Evolutionary conservation across 2,329 filamentous ascomycete species (phyloP).

Genomic region (Neopestalotiopsis sp.): DNA sequence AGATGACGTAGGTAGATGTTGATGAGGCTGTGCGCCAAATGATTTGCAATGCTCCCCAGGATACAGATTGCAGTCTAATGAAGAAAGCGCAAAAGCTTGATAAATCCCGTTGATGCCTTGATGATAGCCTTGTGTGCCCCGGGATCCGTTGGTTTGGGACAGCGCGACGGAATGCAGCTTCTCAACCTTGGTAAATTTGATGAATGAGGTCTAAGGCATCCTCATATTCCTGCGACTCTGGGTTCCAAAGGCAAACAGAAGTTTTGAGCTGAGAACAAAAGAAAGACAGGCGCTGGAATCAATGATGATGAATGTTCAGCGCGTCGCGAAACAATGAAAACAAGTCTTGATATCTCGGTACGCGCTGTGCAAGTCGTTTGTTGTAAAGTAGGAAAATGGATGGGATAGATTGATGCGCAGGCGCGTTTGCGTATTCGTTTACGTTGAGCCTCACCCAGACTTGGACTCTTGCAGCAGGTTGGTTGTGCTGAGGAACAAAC

Average conservation of each 20-base stretch:
- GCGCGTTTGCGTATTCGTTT: constrained; percentile 13
- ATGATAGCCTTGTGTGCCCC: background rate
- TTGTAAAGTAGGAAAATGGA: background rate
- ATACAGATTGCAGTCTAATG: background rate
- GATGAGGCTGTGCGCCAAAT: background rate
- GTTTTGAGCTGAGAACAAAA: background rate
- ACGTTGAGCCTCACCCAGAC: constrained; percentile 12
- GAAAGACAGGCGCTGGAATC: background rate
- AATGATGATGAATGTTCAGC: background rate
- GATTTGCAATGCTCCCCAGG: background rate
- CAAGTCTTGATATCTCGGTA: background rate
- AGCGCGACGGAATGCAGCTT: background rate
- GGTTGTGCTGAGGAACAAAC: background rate
- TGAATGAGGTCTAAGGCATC: background rate
- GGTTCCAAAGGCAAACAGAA: background rate
- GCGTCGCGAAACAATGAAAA: constrained; percentile 3
- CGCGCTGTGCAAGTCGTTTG: background rate
- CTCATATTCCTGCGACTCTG: background rate
- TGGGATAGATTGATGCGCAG: background rate
- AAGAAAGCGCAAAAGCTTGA: background rate
- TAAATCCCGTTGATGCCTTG: background rate
- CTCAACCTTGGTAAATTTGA: background rate
- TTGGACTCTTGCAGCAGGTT: background rate
- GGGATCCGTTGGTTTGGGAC: background rate
- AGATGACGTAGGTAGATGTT: constrained; percentile 1